Percentiles rank a stretch among this genome's conserved stretches.
Conservation (phyloP, 2,329 filamentous ascomycete species). For the Fusarium sambucinum region DNA sequence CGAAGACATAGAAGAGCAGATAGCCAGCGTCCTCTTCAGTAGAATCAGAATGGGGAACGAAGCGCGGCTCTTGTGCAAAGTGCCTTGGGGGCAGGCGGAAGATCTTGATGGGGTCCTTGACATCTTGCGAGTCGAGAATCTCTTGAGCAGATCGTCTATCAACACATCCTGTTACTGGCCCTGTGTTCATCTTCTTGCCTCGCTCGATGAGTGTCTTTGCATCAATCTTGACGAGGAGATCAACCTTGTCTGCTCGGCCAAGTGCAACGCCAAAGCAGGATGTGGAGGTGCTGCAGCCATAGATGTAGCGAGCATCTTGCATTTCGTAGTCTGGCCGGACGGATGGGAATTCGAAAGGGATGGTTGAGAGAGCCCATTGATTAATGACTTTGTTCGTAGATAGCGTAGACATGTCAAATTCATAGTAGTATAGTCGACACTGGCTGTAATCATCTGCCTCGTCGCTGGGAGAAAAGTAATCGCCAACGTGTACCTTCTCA, state of each 20-base stretch:
- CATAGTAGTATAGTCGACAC: constrained; percentile 77
- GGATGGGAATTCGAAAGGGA: constrained; percentile 77
- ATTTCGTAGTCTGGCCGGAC: constrained; percentile 68
- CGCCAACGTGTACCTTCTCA: rapidly evolving
- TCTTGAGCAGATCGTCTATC: constrained; percentile 67
- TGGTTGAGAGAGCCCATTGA: constrained; percentile 73
- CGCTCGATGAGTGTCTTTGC: constrained; percentile 63
- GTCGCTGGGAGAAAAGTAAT: constrained; percentile 34
- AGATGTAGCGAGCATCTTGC: constrained; percentile 70
- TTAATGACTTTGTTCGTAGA: constrained; percentile 61
- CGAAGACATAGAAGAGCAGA: constrained; percentile 76
- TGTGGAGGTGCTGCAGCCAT: constrained; percentile 73
- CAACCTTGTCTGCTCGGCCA: constrained; percentile 74
- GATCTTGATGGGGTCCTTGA: constrained; percentile 68
- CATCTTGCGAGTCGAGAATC: constrained; percentile 60
- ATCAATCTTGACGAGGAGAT: constrained; percentile 73
- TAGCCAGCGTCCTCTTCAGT: constrained; percentile 73
- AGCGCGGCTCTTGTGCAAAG: constrained; percentile 76
- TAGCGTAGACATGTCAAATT: constrained; percentile 61
- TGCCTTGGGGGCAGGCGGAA: constrained; percentile 71
- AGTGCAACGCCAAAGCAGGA: constrained; percentile 70
- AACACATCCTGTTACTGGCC: constrained; percentile 69
- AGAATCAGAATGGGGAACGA: constrained; percentile 63
- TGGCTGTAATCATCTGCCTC: constrained; percentile 69
- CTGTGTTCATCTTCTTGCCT: constrained; percentile 61